Base-by-base conservation (phyloP, 192 early-diverging fungal species). In the Diversispora eburnea region DNA sequence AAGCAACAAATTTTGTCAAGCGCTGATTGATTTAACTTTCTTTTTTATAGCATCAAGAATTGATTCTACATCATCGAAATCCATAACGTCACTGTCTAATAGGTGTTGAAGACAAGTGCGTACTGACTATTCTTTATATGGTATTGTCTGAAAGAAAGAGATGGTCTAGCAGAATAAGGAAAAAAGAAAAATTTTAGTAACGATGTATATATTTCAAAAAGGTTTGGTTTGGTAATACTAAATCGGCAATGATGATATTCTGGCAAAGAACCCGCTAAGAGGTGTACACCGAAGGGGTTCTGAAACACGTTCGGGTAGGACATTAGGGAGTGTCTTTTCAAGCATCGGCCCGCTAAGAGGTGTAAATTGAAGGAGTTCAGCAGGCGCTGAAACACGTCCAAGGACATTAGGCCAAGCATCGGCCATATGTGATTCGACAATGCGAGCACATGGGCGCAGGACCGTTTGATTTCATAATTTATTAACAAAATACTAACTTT, bases 1-100 rank as follows among this genome's bases (percentile, higher is more conserved):
- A 73, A 0, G 13, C 52, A 63, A 63, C 39, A 73, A 33, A 56
- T 73, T 73, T 60, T 47, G 72, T 64, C 20, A 41, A 64, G 4
- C 10, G 20, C 72, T 73, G 72, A 73, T 25, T 73, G 59, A 73
- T 63, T 60, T 51, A 22, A 73, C 0, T 73, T 73, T 63, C 7
- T 43, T 45, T 73, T 64, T 73, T 10, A 73, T 43, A 39, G 0
- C 39, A 20, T 73, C 43, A 51, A 51, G 47, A 17, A 67, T 25
- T 51, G 17, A 47, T 17, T 52, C 66, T 67, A 2, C 9, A 67
- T 49, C 47, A 8, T 67, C 67, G 52, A 48, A 25, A 68, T 68
- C 10, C 7, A 68, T 33, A 68, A 43, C 19, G 0, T 9, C 51
- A 33, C 12, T 25, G 20, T 68, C 67, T 33, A 43, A 68, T 48